These are phyloP conservation scores for Hymenochaete sp. DNA, from an alignment of 1,284 basidiomycete genomes.

Conservation along the genomic window DNA sequence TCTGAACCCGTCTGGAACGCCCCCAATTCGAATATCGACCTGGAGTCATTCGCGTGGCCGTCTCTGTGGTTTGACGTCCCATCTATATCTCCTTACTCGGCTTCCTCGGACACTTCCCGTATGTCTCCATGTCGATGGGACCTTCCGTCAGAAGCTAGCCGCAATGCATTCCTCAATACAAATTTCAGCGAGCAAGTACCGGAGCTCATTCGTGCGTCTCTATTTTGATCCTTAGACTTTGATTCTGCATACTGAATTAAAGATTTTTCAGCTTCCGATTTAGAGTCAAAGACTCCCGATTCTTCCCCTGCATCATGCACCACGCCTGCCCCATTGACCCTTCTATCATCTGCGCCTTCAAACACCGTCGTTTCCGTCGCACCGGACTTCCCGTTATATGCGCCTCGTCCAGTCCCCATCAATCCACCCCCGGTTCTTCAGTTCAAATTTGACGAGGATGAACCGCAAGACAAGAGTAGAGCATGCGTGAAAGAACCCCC, in stretches of 20 bases:
- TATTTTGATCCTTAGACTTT: neutral
- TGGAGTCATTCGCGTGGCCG: conserved; percentile 16
- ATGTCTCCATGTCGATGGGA: too few species aligned
- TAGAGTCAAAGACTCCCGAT: conserved; percentile 16
- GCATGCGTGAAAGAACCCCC: too few species aligned
- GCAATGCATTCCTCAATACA: too few species aligned
- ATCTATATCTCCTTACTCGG: conserved; percentile 1
- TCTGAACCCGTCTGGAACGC: conserved; percentile 5
- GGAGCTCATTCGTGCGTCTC: conserved; percentile 16
- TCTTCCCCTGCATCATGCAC: conserved; percentile 13
- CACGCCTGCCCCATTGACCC: conserved; percentile 10
- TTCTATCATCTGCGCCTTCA: neutral
- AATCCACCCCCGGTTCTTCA: conserved; percentile 15
- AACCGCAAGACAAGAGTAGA: too few species aligned
- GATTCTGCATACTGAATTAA: conserved; percentile 1
- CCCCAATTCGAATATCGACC: neutral
- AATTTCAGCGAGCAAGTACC: conserved; percentile 6
- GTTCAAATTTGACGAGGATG: conserved; percentile 17
- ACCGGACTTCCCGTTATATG: conserved; percentile 7
- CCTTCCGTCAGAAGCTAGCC: too few species aligned
- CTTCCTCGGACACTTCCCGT: neutral
- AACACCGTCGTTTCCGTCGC: conserved; percentile 12
- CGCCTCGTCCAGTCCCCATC: conserved; percentile 13
- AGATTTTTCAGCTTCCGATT: neutral
- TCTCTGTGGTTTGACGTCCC: conserved; percentile 17